A percentile compares a stretch with the other conserved stretches of the same genome.
Conservation (phyloP, 2,329 filamentous ascomycete genomes). For the Aureobasidium mangrovei region DNA sequence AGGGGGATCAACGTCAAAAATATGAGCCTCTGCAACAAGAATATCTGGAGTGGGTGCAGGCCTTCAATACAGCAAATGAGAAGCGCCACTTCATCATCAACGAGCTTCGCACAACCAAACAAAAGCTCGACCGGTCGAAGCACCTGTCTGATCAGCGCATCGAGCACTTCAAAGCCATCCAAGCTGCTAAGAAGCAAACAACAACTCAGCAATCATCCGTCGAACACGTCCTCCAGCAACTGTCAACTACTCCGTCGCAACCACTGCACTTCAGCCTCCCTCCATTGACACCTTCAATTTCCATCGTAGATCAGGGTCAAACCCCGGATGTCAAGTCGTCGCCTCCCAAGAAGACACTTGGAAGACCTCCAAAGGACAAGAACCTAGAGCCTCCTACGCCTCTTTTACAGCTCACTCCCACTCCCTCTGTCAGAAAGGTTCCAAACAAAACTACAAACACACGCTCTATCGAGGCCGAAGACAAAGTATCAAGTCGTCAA, state of each 20-base stretch:
- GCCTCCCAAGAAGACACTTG: constrained; percentile 4
- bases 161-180: background rate
- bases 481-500: background rate
- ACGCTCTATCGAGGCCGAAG: background rate
- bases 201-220: background rate
- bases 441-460: background rate
- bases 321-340: background rate
- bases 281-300: no score
- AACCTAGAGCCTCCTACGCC: background rate
- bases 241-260: no score
- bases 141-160: background rate
- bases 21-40: background rate
- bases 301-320: no score
- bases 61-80: background rate
- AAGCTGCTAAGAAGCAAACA: background rate
- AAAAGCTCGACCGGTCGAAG: background rate
- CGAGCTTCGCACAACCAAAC: background rate
- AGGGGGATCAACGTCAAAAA: background rate
- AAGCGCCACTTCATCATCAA: background rate
- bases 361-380: background rate
- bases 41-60: background rate
- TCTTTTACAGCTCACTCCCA: no score
- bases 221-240: no score
- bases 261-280: no score
- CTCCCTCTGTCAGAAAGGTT: no score